These are phyloP conservation scores for Globisporangium perplexum DNA, from an alignment of 352 stramenopile species.

Conservation along the genomic window DNA sequence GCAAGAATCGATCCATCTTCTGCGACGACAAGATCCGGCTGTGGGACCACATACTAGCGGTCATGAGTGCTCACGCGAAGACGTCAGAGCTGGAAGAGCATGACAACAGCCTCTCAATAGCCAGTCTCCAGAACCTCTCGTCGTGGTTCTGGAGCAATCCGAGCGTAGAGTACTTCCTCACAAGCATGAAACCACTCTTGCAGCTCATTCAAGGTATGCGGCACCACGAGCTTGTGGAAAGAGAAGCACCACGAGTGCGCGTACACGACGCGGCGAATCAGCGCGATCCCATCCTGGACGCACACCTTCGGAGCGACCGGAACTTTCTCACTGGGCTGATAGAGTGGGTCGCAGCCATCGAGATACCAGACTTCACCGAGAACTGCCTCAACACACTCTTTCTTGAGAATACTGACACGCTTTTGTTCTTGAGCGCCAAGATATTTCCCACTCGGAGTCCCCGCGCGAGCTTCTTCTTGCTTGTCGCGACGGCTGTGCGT, in stretches of 20 bases:
- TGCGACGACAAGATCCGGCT: constrained; percentile 8
- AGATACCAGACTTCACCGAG: constrained; percentile 19
- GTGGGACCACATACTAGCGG: constrained; percentile 15
- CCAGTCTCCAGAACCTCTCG: constrained; percentile 20
- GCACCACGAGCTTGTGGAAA: constrained; percentile 3
- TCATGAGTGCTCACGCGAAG: constrained; percentile 7
- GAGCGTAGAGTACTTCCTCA: constrained; percentile 16
- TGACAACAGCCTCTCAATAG: constrained; percentile 8
- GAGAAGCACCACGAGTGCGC: not conserved
- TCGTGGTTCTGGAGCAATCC: constrained; percentile 28
- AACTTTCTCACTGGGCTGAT: constrained; percentile 24
- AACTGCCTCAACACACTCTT: constrained; percentile 31
- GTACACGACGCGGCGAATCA: not conserved
- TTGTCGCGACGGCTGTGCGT: constrained; percentile 19
- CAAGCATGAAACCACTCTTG: constrained; percentile 16
- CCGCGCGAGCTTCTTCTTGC: constrained; percentile 17
- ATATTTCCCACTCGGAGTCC: constrained; percentile 15
- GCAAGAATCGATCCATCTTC: constrained; percentile 23
- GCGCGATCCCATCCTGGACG: not conserved
- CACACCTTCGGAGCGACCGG: not conserved
- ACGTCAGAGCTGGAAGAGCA: not conserved
- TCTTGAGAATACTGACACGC: constrained; percentile 22
- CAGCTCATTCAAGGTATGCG: constrained; percentile 18
- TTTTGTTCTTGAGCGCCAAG: constrained; percentile 15
- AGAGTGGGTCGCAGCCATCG: constrained; percentile 27